These are phyloP conservation scores for Rhizophagus clarus DNA, from an alignment of 192 early-diverging fungal genomes.

Conservation along the genomic window DNA sequence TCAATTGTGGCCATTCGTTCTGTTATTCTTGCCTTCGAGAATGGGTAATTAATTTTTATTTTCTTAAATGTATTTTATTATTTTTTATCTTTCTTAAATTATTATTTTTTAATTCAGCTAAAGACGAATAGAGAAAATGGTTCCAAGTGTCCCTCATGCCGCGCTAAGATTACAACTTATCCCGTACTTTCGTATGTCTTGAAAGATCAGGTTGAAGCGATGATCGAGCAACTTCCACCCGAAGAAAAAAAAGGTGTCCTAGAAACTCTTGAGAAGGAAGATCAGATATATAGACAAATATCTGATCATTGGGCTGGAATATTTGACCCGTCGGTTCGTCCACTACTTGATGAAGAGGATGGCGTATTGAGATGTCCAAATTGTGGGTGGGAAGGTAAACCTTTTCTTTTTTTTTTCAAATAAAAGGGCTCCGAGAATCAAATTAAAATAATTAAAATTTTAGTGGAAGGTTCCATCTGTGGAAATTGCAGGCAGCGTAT, in stretches of 20 bases:
- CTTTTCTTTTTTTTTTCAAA: background rate
- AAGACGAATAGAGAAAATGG: background rate
- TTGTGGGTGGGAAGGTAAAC: background rate
- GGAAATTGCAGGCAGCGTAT: background rate
- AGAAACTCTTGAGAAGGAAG: conserved; percentile 31
- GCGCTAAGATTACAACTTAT: conserved; percentile 36
- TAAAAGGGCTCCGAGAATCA: background rate
- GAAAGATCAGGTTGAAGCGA: conserved; percentile 41
- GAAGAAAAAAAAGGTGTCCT: conserved; percentile 20
- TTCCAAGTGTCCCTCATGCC: conserved; percentile 39
- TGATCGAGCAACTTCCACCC: conserved; percentile 31
- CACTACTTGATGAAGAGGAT: background rate
- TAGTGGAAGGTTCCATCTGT: background rate
- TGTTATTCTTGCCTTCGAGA: conserved; percentile 42
- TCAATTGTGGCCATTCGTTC: conserved; percentile 46
- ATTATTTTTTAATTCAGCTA: background rate
- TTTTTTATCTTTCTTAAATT: background rate
- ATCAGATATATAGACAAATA: conserved; percentile 24
- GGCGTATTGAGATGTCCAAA: background rate
- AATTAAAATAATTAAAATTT: background rate
- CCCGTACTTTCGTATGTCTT: conserved; percentile 42
- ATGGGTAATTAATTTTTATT: conserved; percentile 36
- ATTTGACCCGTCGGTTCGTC: background rate
- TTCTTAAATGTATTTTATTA: too few species aligned
- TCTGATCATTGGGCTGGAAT: background rate